phyloP scores from a whole-genome alignment of 2,329 filamentous ascomycete genomes.

The Curvularia spicifera region DNA sequence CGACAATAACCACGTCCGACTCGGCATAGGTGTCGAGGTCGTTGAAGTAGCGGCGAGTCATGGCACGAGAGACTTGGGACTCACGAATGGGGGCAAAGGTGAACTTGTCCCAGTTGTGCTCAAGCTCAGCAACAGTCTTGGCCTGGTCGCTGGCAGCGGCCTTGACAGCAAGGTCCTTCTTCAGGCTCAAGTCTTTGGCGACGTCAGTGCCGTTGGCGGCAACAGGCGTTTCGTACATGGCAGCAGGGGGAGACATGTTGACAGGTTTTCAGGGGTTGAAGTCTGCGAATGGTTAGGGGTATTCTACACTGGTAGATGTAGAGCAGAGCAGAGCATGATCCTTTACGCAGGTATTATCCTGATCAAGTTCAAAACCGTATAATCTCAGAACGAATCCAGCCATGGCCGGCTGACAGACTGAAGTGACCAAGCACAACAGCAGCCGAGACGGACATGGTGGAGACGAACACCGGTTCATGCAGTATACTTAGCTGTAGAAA shows the following conservation, averaged over 20 bases:
- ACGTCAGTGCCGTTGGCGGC: constrained; percentile 33
- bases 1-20: constrained; percentile 91
- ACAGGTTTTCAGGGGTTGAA: constrained; percentile 37
- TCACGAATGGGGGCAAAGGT: constrained; percentile 86
- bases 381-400: constrained; percentile 72
- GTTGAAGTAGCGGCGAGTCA: constrained; percentile 91
- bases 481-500: constrained; percentile 49
- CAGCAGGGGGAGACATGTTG: constrained; percentile 78
- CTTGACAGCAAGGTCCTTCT: constrained; percentile 56
- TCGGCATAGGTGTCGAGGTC: constrained; percentile 90
- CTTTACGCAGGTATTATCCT: constrained; percentile 99
- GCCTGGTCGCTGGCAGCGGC: constrained; percentile 54
- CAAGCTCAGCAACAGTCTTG: constrained; percentile 68
- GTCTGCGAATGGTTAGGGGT: constrained; percentile 43
- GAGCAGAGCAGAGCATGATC: constrained; percentile 82
- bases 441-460: constrained; percentile 11
- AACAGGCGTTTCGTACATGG: constrained; percentile 59
- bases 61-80: constrained; percentile 89
- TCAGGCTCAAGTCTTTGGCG: constrained; percentile 31
- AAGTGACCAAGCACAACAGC: constrained; percentile 8
- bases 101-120: constrained; percentile 81
- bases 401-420: constrained; percentile 2
- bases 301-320: constrained; percentile 43
- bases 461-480: constrained; percentile 54
- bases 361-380: constrained; percentile 95